Base-by-base conservation (phyloP, 1,284 basidiomycete species). In the Ganoderma meredithae region DNA sequence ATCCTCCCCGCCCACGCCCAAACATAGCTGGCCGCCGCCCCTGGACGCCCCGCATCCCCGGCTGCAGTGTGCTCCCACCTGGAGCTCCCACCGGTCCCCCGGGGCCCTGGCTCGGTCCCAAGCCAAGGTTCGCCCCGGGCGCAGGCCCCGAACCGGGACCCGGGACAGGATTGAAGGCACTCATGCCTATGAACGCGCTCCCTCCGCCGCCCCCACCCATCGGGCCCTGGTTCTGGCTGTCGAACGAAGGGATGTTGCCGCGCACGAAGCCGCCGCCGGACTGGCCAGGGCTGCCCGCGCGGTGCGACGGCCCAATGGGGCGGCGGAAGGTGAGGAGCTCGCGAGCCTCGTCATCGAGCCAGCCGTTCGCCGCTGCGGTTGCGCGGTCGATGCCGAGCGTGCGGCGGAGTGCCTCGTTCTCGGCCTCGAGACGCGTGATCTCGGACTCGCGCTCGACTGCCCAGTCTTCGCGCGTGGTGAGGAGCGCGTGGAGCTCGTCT, bases 371-470 rank as follows among this genome's bases (percentile, higher is more conserved):
- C 8, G 80, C 77, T 63, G 91, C 82, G 44, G 81, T 84, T 22
- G 79, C 83, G 55, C 81, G 77, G 79, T 93, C 90, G 72, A 97
- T 94, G 12, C 87, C 89, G 44, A 97, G 81, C 78, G 91, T 79
- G 75, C 85, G 85, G 65, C 96, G 84, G 62, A 98, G 82, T 66
- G 89, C 84, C 55, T 88, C 86, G 76, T 98, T 98, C 81, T 97
- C 96, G 65, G 82, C 83, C 77, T 93, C 90, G 44, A 98, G 81
- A 47, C 95, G 86, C 43, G 85, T 76, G 67, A 97, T 93, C 82
- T 97, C 95, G 73, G 83, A 83, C 78, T 97, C 96, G 68, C 96
- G 86, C 78, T 95, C 93, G 67, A 91, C 72, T 0, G 93, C 90
- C 93, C 95, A 96, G 80, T 97, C 95, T 27, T 84, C 82, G 56